phyloP scores from a whole-genome alignment of 371 early-diverging fungal species.

The Dichotomocladium elegans region DNA sequence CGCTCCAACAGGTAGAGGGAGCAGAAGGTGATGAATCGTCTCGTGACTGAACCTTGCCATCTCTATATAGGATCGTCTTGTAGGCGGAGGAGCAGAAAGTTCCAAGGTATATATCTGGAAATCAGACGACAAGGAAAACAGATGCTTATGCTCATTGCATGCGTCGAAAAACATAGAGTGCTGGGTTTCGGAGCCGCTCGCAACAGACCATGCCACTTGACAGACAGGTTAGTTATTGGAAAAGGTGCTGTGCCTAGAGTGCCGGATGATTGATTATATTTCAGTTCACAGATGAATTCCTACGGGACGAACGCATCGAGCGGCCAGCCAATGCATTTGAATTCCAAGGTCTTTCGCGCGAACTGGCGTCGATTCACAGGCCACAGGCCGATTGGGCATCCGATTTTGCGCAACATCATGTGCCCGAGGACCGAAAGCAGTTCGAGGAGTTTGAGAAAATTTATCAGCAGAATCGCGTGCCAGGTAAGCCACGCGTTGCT shows the following conservation, averaged over 20 bases:
- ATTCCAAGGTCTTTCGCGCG: slow-evolving; percentile 53
- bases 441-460: slow-evolving; percentile 62
- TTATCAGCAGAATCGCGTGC: slow-evolving; percentile 32
- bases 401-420: slow-evolving; percentile 57
- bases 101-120: slow-evolving; percentile 52
- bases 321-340: slow-evolving; percentile 37
- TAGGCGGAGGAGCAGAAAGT: slow-evolving; percentile 44
- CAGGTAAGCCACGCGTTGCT: neutral
- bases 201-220: slow-evolving; percentile 5
- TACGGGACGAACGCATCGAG: slow-evolving; percentile 37
- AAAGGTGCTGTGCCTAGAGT: neutral
- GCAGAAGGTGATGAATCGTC: neutral
- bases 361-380: slow-evolving; percentile 45
- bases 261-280: neutral
- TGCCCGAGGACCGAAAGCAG: slow-evolving; percentile 23
- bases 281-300: slow-evolving; percentile 40
- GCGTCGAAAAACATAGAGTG: neutral
- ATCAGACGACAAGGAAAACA: neutral
- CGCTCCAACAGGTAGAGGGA: slow-evolving; percentile 80
- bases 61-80: slow-evolving; percentile 58
- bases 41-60: neutral
- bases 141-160: neutral
- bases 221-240: slow-evolving; percentile 13
- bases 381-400: slow-evolving; percentile 56
- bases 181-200: slow-evolving; percentile 27